A percentile compares a stretch with the other conserved stretches of the same genome.
These are phyloP conservation scores for Bryopsis sp. DNA, from an alignment of 139 green algal species.

Conservation along the genomic window DNA sequence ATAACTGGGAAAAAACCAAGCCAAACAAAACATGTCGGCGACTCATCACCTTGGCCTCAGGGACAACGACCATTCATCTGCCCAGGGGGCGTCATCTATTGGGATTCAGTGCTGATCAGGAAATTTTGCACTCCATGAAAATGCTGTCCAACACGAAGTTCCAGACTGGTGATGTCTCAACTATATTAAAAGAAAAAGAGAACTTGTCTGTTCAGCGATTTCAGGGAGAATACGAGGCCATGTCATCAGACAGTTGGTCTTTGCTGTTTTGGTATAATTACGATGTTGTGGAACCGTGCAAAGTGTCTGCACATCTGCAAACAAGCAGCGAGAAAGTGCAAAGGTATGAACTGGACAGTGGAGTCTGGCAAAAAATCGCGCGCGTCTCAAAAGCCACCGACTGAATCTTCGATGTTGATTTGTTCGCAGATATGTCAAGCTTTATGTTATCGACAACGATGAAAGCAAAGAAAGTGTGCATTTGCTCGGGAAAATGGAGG, in stretches of 20 bases:
- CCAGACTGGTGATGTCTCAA: not conserved
- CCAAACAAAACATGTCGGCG: conserved; percentile 28
- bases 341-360: not conserved
- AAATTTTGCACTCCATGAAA: conserved; percentile 33
- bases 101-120: conserved; percentile 24
- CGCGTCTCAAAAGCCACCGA: not conserved
- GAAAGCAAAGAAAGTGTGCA: not conserved
- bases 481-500: not conserved
- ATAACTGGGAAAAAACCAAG: conserved; percentile 24
- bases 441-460: not conserved
- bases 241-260: not conserved
- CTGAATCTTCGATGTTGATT: not conserved
- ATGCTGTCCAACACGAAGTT: conserved; percentile 24
- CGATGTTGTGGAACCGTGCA: not conserved
- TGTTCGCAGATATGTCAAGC: not conserved
- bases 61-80: conserved; percentile 32
- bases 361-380: not conserved
- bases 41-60: conserved; percentile 29
- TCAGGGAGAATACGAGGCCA: not conserved
- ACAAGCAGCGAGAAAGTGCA: not conserved
- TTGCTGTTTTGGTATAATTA: not conserved
- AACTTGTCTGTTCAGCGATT: not conserved
- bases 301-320: not conserved
- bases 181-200: not conserved
- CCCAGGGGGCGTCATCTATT: conserved; percentile 48